Evolutionary conservation across 2,329 filamentous ascomycete species (phyloP), one percentile per base, ranked within the genome.

Genomic region (Knoxdaviesia proteae): DNA sequence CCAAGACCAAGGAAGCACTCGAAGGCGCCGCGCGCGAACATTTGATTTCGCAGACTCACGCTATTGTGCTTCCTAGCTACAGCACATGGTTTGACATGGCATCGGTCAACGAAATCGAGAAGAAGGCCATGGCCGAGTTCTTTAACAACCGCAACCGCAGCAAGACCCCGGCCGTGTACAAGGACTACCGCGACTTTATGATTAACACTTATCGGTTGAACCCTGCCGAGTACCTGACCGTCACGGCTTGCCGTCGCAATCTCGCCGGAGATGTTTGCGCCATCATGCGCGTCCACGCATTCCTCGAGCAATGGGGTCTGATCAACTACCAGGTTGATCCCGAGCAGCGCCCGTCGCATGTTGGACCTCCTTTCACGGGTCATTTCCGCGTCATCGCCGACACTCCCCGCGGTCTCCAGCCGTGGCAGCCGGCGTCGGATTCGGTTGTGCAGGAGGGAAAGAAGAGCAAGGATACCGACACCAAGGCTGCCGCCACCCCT

Each of bases 1-100:
- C 53, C 60, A 81, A 87, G 57, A 76, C 79, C 37, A 94, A 94
- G 61, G 74, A 86, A 43, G 74, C 74, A 4, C 67, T 87, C 44
- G 87, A 94, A 63, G 78, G 81, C 38, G 80, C 84, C 4, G 92
- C 90, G 42, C 83, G 88, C 49, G 82, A 88, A 51, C 87, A 96
- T 54, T 75, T 98, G 44, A 82, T 94, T 47, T 77, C 84, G 9
- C 90, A 98, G 62, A 92, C 86, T 37, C 88, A 94, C 56, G 80
- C 87, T 47, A 96, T 96, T 55, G 87, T 98, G 48, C 74, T 98
- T 29, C 90, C 90, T 29, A 96, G 88, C 58, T 98, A 98, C 61
- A 92, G 86, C 56, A 90, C 83, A 9, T 98, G 90, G 90, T 98
- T 98, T 58, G 90, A 98, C 61, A 94, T 98, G 88, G 83, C 87